phyloP scores from a whole-genome alignment of 2,329 filamentous ascomycete genomes.

The Pseudopithomyces chartarum region DNA sequence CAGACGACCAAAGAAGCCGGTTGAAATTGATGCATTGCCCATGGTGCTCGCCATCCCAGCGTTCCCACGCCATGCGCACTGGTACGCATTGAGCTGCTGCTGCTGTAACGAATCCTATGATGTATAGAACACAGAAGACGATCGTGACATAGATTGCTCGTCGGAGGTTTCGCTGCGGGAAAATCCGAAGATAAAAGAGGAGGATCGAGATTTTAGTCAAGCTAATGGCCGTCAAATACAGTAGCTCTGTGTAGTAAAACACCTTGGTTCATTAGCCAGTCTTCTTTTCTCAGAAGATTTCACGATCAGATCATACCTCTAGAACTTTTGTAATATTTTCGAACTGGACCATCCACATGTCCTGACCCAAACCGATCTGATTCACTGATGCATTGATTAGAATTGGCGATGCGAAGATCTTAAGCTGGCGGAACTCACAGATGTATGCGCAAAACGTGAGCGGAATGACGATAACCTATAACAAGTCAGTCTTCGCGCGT shows the following conservation, averaged over 20 bases:
- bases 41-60: slow-evolving; percentile 32
- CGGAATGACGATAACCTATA: too few relatives aligned
- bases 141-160: slow-evolving; percentile 21
- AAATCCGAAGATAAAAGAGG: slow-evolving; percentile 38
- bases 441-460: too few relatives aligned
- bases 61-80: slow-evolving; percentile 26
- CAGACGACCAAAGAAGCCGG: slow-evolving; percentile 32
- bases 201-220: slow-evolving; percentile 38
- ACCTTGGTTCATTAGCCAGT: slow-evolving; percentile 15
- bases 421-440: too few relatives aligned
- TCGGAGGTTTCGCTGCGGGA: slow-evolving; percentile 25
- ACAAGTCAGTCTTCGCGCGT: too few relatives aligned
- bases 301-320: slow-evolving; percentile 22
- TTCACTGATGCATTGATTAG: slow-evolving; percentile 27
- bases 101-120: slow-evolving; percentile 23
- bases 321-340: slow-evolving; percentile 53
- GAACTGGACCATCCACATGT: slow-evolving; percentile 56
- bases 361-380: slow-evolving; percentile 51
- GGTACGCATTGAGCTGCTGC: slow-evolving; percentile 28
- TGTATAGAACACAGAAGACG: slow-evolving; percentile 20
- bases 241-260: slow-evolving; percentile 27
- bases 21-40: slow-evolving; percentile 32
- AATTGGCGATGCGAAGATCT: slow-evolving; percentile 4
- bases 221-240: slow-evolving; percentile 25
- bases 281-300: too few relatives aligned